Evolutionary conservation across 2,329 filamentous ascomycete species (phyloP).

Genomic region (Ophiocordyceps unilateralis): DNA sequence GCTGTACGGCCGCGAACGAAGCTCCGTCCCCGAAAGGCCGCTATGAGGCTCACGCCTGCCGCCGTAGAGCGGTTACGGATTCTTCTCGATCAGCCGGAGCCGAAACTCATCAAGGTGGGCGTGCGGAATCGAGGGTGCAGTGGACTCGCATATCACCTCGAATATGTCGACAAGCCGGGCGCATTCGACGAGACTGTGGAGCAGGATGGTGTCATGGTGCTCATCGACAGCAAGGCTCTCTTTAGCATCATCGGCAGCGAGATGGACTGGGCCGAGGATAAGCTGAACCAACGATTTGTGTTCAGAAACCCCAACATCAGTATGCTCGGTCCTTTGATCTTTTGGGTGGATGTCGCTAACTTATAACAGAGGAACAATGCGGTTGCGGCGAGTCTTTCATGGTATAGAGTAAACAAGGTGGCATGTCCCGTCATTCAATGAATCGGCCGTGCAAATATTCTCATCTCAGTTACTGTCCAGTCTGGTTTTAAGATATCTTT

Average conservation of each 20-base stretch:
- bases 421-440: background rate
- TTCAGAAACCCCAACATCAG: constrained; percentile 98
- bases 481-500: background rate
- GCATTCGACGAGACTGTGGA: constrained; percentile 83
- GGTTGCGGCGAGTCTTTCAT: constrained; percentile 95
- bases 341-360: background rate
- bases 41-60: constrained; percentile 66
- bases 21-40: constrained; percentile 60
- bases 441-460: background rate
- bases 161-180: constrained; percentile 84
- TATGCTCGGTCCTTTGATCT: constrained; percentile 28
- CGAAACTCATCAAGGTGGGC: constrained; percentile 85
- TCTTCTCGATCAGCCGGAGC: constrained; percentile 68
- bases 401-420: constrained; percentile 33
- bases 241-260: constrained; percentile 97
- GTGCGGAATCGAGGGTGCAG: constrained; percentile 91
- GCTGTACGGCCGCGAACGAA: constrained; percentile 20
- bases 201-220: constrained; percentile 86
- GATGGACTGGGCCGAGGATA: constrained; percentile 98
- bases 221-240: constrained; percentile 93
- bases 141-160: constrained; percentile 79
- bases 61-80: constrained; percentile 65
- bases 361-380: constrained; percentile 69
- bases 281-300: constrained; percentile 78
- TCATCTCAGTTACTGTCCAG: background rate